Conservation (phyloP, 2,329 filamentous ascomycete species). For the Fusarium sp. region DNA sequence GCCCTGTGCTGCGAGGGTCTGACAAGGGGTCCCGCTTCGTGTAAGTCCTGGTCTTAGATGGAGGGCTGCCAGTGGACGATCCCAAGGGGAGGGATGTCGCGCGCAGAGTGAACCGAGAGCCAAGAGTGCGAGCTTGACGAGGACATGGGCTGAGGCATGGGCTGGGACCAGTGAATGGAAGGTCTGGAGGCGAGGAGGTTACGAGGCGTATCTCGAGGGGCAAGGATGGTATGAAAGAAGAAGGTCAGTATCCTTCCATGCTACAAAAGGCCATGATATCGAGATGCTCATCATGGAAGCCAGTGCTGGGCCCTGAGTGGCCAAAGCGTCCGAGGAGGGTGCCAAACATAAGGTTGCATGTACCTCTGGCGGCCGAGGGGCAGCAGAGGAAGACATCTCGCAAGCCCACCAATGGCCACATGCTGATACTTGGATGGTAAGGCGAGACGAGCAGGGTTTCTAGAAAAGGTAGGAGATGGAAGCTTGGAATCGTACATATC, state of each 20-base stretch:
- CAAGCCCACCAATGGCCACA: no score
- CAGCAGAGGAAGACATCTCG: neutral
- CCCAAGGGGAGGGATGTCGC: slow-evolving; percentile 11
- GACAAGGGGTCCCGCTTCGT: slow-evolving; percentile 24
- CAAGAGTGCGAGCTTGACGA: slow-evolving; percentile 14
- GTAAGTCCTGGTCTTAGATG: slow-evolving; percentile 10
- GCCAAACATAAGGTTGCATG: neutral
- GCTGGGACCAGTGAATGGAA: no score
- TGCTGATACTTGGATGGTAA: no score
- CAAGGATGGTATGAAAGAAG: slow-evolving; percentile 43
- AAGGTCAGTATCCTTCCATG: slow-evolving; percentile 36
- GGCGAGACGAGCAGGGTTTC: no score
- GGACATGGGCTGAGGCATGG: slow-evolving; percentile 15
- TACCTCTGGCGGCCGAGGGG: neutral
- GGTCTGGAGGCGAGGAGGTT: neutral
- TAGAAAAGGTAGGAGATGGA: neutral
- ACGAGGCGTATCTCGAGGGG: slow-evolving; percentile 30
- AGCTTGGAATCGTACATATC: neutral
- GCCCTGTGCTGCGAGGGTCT: neutral
- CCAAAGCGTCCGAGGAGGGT: neutral
- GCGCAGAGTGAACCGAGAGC: slow-evolving; percentile 8
- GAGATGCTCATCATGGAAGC: slow-evolving; percentile 32
- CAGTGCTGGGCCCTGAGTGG: slow-evolving; percentile 6
- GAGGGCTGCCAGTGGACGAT: slow-evolving; percentile 21
- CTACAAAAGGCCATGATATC: slow-evolving; percentile 36